Evolutionary conservation across 129 eudicot species (phyloP).

Genomic region (Cynara cardunculus): DNA sequence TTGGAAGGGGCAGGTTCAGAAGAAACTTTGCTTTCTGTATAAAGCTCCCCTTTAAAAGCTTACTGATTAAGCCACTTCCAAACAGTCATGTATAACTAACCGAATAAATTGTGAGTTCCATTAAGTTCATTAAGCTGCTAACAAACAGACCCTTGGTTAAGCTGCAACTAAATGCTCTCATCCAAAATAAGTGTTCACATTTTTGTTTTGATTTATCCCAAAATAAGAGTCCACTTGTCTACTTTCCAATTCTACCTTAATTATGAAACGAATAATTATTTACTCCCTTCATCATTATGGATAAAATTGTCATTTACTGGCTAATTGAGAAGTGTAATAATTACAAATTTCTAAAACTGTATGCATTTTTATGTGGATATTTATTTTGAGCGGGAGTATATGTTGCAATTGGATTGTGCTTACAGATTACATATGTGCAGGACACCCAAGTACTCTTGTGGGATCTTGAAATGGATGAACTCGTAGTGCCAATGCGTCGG

Average conservation of each 20-base stretch:
- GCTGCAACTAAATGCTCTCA: background rate
- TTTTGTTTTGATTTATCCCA: background rate
- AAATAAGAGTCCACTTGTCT: background rate
- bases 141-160: too few species aligned
- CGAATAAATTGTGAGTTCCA: too few species aligned
- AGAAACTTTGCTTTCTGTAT: too few species aligned
- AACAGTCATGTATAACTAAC: too few species aligned
- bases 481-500: conserved; percentile 85
- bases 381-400: background rate
- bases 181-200: background rate
- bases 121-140: too few species aligned
- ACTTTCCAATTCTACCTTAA: background rate
- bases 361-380: background rate
- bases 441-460: conserved; percentile 83
- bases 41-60: too few species aligned
- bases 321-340: background rate
- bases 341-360: background rate
- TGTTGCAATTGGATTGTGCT: background rate
- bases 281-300: background rate
- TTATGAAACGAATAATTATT: background rate
- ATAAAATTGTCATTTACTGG: background rate
- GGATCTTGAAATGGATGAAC: conserved; percentile 92
- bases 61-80: too few species aligned
- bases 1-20: too few species aligned
- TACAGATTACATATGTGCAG: conserved; percentile 29